These are phyloP conservation scores for Lolium multiflorum DNA, from an alignment of 176 grass and related monocot species.

Conservation along the genomic window DNA sequence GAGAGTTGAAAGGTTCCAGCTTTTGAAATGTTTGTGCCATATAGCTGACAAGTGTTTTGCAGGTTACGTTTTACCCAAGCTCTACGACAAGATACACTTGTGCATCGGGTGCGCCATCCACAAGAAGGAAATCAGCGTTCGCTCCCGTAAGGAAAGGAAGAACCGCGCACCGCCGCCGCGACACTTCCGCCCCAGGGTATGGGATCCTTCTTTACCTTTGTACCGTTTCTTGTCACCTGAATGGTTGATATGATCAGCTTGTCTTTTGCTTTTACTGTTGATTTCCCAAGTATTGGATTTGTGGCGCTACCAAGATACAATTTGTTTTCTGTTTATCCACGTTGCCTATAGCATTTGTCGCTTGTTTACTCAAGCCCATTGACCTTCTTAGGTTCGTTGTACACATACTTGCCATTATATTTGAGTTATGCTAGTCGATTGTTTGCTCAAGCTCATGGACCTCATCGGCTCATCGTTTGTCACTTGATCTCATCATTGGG, in stretches of 20 bases:
- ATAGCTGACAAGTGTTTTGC: background rate
- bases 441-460: no score
- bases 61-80: constrained; percentile 83
- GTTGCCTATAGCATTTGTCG: no score
- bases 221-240: no score
- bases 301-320: constrained; percentile 33
- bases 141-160: constrained; percentile 67
- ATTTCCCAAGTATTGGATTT: background rate
- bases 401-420: background rate
- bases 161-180: constrained; percentile 62
- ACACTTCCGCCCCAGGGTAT: constrained; percentile 77
- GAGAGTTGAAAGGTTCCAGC: no score
- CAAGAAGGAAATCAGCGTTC: constrained; percentile 58
- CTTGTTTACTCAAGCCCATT: background rate
- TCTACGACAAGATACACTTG: constrained; percentile 75
- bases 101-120: constrained; percentile 86
- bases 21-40: background rate
- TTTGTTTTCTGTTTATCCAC: no score
- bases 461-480: no score
- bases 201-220: no score
- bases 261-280: no score
- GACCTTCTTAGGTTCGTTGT: background rate
- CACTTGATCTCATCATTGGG: no score
- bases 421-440: no score
- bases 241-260: background rate